Percentiles rank a stretch among this genome's conserved stretches.
phyloP scores from a whole-genome alignment of 1,139 yeast species.

The Debaryomyces sp. region DNA sequence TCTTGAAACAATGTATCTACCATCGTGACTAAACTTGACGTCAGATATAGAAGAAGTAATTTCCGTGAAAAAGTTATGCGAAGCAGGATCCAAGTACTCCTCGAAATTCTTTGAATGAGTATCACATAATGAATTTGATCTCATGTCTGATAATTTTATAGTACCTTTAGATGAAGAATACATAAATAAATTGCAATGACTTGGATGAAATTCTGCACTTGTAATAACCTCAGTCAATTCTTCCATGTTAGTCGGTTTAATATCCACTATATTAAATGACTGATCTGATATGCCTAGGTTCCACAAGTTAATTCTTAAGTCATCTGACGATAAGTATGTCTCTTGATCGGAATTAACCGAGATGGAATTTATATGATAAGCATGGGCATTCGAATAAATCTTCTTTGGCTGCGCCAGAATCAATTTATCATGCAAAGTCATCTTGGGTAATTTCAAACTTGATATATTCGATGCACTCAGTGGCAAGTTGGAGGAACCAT shows the following conservation, averaged over 20 bases:
- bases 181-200: conserved; percentile 90
- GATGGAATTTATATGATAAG: conserved; percentile 96
- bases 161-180: conserved; percentile 97
- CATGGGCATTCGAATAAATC: conserved; percentile 94
- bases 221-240: conserved; percentile 98
- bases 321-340: conserved; percentile 92
- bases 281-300: conserved; percentile 93
- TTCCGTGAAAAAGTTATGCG: conserved; percentile 96
- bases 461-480: conserved; percentile 21
- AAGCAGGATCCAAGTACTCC: conserved; percentile 89
- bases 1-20: conserved; percentile 91
- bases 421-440: conserved; percentile 90
- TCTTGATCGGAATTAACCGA: conserved; percentile 95
- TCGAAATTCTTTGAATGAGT: conserved; percentile 86
- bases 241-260: conserved; percentile 98
- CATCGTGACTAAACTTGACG: conserved; percentile 89
- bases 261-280: conserved; percentile 94
- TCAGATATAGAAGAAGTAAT: conserved; percentile 94
- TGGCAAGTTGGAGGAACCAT: conserved; percentile 39
- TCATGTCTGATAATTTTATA: conserved; percentile 94
- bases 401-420: conserved; percentile 94
- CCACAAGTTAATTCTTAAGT: conserved; percentile 94
- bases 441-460: conserved; percentile 76
- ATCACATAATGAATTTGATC: conserved; percentile 94
- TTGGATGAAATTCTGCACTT: conserved; percentile 96